phyloP scores from a whole-genome alignment of 306 rosid species.

The Ceratonia siliqua region DNA sequence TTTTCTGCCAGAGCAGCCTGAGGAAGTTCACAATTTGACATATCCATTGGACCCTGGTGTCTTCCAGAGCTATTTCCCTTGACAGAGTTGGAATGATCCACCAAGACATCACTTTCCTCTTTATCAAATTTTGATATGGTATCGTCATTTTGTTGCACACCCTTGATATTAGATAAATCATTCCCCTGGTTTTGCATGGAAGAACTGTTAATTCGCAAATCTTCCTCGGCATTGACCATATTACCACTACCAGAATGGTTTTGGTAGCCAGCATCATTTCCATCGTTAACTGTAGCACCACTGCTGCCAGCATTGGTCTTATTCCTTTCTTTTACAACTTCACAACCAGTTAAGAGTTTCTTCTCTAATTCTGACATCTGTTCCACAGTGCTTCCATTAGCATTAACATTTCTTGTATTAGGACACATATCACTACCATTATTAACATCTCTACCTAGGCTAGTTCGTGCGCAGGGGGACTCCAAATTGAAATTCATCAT shows the following conservation, averaged over 20 bases:
- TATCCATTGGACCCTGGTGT: conserved; percentile 39
- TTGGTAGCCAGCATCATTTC: conserved; percentile 45
- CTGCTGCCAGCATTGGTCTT: conserved; percentile 36
- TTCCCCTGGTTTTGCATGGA: conserved; percentile 45
- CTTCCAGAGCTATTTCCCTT: conserved; percentile 45
- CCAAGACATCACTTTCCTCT: conserved; percentile 42
- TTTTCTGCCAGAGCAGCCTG: conserved; percentile 43
- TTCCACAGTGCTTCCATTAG: conserved; percentile 52
- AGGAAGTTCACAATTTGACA: conserved; percentile 43
- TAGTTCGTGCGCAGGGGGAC: conserved; percentile 62
- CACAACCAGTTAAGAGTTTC: conserved; percentile 42
- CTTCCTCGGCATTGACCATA: conserved; percentile 49
- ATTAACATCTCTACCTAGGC: conserved; percentile 90
- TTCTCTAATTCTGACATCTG: conserved; percentile 54
- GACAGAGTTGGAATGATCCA: conserved; percentile 45
- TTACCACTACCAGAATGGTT: conserved; percentile 44
- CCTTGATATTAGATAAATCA: conserved; percentile 47
- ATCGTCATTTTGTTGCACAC: conserved; percentile 48
- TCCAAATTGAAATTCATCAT: conserved; percentile 59
- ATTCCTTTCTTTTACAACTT: conserved; percentile 49
- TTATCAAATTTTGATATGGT: conserved; percentile 46
- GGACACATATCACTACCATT: conserved; percentile 63
- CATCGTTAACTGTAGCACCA: conserved; percentile 43
- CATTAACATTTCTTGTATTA: conserved; percentile 47
- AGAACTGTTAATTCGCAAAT: conserved; percentile 39